Conservation (phyloP, 2,329 filamentous ascomycete species). For the Fusarium longipes region DNA sequence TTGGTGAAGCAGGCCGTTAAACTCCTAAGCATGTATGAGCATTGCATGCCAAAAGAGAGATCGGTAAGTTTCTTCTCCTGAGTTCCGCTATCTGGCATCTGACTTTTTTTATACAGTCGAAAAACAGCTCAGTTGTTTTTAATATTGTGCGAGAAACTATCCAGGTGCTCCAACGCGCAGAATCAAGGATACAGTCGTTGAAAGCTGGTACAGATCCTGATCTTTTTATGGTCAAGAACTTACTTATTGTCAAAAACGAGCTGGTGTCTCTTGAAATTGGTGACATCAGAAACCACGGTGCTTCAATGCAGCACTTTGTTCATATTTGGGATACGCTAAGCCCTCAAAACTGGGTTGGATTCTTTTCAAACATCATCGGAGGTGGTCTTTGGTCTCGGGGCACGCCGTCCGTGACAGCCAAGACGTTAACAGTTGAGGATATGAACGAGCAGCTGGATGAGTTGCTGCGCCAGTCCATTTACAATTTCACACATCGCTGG, state of each 20-base stretch:
- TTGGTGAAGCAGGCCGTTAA: constrained; percentile 69
- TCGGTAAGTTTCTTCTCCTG: constrained; percentile 58
- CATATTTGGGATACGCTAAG: constrained; percentile 74
- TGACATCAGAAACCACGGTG: constrained; percentile 65
- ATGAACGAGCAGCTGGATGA: constrained; percentile 74
- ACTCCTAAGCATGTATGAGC: constrained; percentile 70
- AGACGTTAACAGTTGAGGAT: constrained; percentile 62
- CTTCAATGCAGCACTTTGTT: constrained; percentile 69
- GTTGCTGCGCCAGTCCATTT: constrained; percentile 70
- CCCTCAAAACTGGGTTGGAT: constrained; percentile 67
- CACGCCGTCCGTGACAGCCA: constrained; percentile 52
- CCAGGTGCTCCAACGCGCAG: constrained; percentile 81
- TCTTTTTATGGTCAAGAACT: constrained; percentile 93
- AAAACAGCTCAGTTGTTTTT: constrained; percentile 68
- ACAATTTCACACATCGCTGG: constrained; percentile 71
- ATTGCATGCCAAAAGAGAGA: constrained; percentile 72
- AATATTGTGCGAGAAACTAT: constrained; percentile 91
- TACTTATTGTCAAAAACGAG: constrained; percentile 94
- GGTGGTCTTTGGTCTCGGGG: constrained; percentile 62
- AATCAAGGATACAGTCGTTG: constrained; percentile 74
- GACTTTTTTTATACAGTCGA: constrained; percentile 44
- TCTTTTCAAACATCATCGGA: constrained; percentile 68
- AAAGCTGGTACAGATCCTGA: constrained; percentile 76
- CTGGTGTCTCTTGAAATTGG: constrained; percentile 96
- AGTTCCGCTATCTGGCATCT: background rate